Conservation (phyloP, 192 early-diverging fungal genomes). For the Coemansia sp. region DNA sequence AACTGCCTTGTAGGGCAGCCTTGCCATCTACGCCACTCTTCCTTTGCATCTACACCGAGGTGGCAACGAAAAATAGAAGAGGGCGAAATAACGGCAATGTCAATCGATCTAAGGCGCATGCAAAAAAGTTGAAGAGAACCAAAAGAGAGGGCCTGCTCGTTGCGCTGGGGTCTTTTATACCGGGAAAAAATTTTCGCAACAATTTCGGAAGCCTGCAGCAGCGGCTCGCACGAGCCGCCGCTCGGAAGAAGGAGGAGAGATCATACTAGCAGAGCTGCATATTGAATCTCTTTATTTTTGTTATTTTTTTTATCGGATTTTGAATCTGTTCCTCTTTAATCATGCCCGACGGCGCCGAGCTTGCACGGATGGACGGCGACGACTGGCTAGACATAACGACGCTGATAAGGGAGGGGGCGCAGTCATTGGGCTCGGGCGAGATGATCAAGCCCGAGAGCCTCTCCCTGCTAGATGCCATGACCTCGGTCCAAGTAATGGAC, state of each 20-base stretch:
- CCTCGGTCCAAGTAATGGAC: conserved; percentile 45
- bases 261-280: not conserved
- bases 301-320: not conserved
- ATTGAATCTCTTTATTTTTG: not conserved
- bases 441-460: conserved; percentile 20
- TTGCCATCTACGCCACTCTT: conserved; percentile 24
- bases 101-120: conserved; percentile 52
- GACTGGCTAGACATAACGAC: conserved; percentile 41
- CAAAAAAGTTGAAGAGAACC: conserved; percentile 14
- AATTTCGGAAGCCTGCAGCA: too few relatives aligned
- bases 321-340: not conserved
- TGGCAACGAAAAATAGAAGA: not conserved
- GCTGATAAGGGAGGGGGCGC: conserved; percentile 7
- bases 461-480: conserved; percentile 36
- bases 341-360: not conserved
- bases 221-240: too few relatives aligned
- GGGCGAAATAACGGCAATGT: conserved; percentile 39
- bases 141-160: not conserved
- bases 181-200: not conserved
- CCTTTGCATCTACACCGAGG: not conserved
- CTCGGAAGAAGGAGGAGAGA: too few relatives aligned
- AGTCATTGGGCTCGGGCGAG: conserved; percentile 26
- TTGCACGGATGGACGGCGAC: conserved; percentile 6
- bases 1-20: conserved; percentile 42
- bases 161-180: not conserved